Base-by-base conservation (phyloP, 176 grass and related monocot species). In the Cenchrus purpureus region DNA sequence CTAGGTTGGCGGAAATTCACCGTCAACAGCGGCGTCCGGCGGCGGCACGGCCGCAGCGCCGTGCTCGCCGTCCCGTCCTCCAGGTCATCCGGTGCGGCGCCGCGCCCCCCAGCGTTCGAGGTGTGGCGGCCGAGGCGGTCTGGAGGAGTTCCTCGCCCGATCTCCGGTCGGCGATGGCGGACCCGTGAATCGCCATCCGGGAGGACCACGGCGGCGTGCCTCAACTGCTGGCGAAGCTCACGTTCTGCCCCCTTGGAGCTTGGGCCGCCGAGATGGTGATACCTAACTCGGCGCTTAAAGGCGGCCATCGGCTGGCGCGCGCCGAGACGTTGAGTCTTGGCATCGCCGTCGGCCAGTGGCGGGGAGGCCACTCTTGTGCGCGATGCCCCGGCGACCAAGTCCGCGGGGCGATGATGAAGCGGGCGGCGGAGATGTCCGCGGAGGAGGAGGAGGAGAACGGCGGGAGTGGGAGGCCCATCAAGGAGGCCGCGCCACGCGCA, bases 111-210 rank as follows among this genome's bases (percentile, higher is more conserved):
- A n/a, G 79, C 85, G 59, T 86, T 79, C 0, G 88, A 77, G 43
- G 65, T 28, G 17, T 16, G 56, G 50, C 29, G 22, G 59, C n/a
- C 25, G 61, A 84, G 73, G 8, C 86, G 1, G 58, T 74, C 87
- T 86, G 52, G 68, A 73, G 66, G n/a, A n/a, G 73, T 88, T 97
- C 85, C 68, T 89, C 14, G 89, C 91, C n/a, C 89, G 43, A 42
- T 97, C 83, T 87, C 73, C 7, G 58, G 79, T 10, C n/a, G n/a
- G 78, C 34, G 31, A 94, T 97, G 92, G 92, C 81, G 3, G 95
- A 97, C 63, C 94, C 28, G 92, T 91, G 10, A 94, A n/a, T 72
- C n/a, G 4, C 76, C 88, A 25, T 92, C 85, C 15, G 94, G 94
- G 48, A 51, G 44, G 63, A 97, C 94, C 8, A 85, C 84, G 90